Evolutionary conservation across 257 asterid genomes (phyloP), one percentile per base, ranked within the genome.

Genomic region (Phtheirospermum japonicum): DNA sequence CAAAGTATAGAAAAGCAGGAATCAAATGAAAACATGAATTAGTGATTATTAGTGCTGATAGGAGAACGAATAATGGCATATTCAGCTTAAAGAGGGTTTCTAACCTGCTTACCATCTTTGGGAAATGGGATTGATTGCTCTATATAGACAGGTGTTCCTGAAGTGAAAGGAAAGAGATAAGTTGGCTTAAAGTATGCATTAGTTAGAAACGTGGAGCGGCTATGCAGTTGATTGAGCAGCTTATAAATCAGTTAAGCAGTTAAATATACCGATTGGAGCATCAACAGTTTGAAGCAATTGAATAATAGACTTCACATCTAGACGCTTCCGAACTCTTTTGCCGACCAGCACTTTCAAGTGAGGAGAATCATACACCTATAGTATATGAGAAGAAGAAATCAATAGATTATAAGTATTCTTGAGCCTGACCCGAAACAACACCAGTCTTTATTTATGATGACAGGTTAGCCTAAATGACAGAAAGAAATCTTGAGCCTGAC

Each of bases 21-120:
- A 46, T 33, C 57, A 26, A 53, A 48, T 34, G 36, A 45, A 40
- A 28, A 26, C 57, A 28, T 51, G 19, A 37, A 17, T 14, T 19
- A 37, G 54, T 33, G 7, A 34, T 60, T 37, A 58, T 42, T 48
- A 37, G 59, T 36, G 63, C 45, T 64, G 48, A 42, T 32, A 58
- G 2, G 59, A 54, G 20, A 65, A 48, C 39, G 57, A 59, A 32
- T 33, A 5, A 40, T 61, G 45, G 32, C 53, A 12, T 46, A 51
- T 65, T 48, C 42, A 14, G 69, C 79, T 13, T 11, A 59, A 20
- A 20, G 60, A 61, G 54, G 65, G 64, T 42, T 34, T 73, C 83
- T 86, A 76, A 89, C 97, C 97, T 84, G 97, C 85, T 89, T 89
- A 75, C 97, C 95, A 68, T 89, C 97, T 79, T 83, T 78, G 26